Percentiles rank a stretch among this genome's conserved stretches.
phyloP scores from a whole-genome alignment of 2,329 filamentous ascomycete species.

The Talaromyces sp. region DNA sequence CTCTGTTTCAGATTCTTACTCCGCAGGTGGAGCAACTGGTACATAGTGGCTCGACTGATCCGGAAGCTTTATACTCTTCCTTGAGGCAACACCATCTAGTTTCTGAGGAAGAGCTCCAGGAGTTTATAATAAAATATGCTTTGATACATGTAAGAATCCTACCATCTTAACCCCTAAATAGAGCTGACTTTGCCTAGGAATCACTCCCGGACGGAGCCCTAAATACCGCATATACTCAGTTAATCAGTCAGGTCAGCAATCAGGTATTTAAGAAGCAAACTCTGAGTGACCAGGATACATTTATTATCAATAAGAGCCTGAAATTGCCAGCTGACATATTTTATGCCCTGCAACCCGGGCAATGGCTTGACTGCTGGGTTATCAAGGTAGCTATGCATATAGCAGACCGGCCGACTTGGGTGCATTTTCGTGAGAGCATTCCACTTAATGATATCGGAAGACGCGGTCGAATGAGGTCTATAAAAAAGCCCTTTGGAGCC shows the following conservation, averaged over 20 bases:
- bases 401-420: neutral
- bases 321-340: neutral
- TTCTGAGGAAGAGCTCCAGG: constrained; percentile 18
- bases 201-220: neutral
- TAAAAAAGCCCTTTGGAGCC: neutral
- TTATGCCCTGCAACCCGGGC: neutral
- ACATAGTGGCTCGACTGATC: neutral
- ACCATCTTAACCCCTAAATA: neutral
- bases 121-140: constrained; percentile 20
- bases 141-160: constrained; percentile 8
- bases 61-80: neutral
- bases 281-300: neutral
- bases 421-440: neutral
- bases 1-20: constrained; percentile 5
- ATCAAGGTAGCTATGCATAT: constrained; percentile 3
- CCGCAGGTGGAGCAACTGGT: neutral
- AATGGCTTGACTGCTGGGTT: neutral
- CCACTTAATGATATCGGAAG: neutral
- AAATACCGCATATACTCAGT: neutral
- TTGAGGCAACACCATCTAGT: neutral
- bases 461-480: neutral
- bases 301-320: neutral
- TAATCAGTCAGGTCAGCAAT: neutral
- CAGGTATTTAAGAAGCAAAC: neutral
- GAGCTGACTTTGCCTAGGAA: neutral